Evolutionary conservation across 768 basidiomycete genomes (phyloP).

Genomic region (Lentinula boryana): DNA sequence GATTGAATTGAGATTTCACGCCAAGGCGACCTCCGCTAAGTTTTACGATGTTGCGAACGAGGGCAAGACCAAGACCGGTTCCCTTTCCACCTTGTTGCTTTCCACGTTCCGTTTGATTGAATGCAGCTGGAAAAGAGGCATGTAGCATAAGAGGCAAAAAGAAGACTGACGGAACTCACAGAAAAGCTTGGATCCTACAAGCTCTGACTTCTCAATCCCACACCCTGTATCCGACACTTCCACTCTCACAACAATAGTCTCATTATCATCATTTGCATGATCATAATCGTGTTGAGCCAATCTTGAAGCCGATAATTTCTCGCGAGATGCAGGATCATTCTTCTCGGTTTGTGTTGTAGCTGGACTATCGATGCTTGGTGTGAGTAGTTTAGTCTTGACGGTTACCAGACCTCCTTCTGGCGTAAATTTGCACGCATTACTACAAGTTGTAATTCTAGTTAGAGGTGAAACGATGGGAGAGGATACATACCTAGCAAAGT

Average conservation of each 20-base stretch:
- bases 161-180: constrained; percentile 29
- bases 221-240: constrained; percentile 63
- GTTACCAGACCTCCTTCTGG: constrained; percentile 49
- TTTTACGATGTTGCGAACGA: constrained; percentile 52
- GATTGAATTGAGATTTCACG: constrained; percentile 37
- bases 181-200: constrained; percentile 52
- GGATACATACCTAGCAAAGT: constrained; percentile 51
- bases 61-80: constrained; percentile 46
- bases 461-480: not conserved
- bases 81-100: constrained; percentile 21
- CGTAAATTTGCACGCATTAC: constrained; percentile 60
- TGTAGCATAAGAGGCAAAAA: not conserved
- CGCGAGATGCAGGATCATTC: not conserved
- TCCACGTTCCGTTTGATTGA: constrained; percentile 3
- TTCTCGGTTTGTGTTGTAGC: not conserved
- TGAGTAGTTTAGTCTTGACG: constrained; percentile 49
- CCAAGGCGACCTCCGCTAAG: constrained; percentile 50
- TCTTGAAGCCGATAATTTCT: not conserved
- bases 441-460: not conserved
- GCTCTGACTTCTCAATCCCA: constrained; percentile 55
- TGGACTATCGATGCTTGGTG: constrained; percentile 13
- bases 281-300: constrained; percentile 1
- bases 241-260: constrained; percentile 57
- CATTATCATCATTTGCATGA: constrained; percentile 29
- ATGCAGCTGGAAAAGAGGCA: constrained; percentile 20